Base-by-base conservation (phyloP, 2,329 filamentous ascomycete genomes). In the Aureobasidium sp. region DNA sequence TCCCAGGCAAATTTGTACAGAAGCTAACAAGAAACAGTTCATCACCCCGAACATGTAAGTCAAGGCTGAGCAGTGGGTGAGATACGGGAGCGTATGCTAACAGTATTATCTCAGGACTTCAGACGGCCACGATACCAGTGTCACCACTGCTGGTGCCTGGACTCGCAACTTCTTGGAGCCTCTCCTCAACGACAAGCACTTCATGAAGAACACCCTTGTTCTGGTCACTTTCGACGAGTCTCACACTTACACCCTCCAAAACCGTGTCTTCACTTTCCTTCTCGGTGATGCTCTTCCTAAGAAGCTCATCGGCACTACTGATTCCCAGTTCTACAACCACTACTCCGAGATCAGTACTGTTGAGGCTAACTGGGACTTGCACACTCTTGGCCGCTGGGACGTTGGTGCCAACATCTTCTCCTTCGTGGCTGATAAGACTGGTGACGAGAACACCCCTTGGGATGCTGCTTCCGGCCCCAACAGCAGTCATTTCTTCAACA, bases 171-270 rank as follows among this genome's bases (percentile, higher is more conserved):
- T 91, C 76, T 74, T 94, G 1, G 80, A 83, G 62, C 88, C 89
- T 0, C 83, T 94, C 9, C 79, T 94, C 7, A 72, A 80, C 39
- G 82, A 93, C 75, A 74, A 77, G 53, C 82, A 86, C 66, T 93
- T 94, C 74, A 88, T 87, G 83, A 77, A 88, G 54, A 84, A 88
- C 69, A 92, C 88, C 0, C 81, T 94, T 1, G 81, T 94, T 10
- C 77, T 93, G 5, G 73, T 94, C 63, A 92, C 81, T 2, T 94
- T 91, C 69, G 90, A 94, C 66, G 90, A 94, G 76, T 89, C 86
- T 71, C 83, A 87, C 67, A 85, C 82, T 10, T 91, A 91, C 74
- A 73, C 78, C 6, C 75, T 78, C 30, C 81, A 82, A 67, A 94
- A 94, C 80, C 79, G 80, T 44, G 81, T 94, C 58, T 82, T 90